Evolutionary conservation across 2,329 filamentous ascomycete species (phyloP).

Genomic region (Pochonia chlamydosporia): DNA sequence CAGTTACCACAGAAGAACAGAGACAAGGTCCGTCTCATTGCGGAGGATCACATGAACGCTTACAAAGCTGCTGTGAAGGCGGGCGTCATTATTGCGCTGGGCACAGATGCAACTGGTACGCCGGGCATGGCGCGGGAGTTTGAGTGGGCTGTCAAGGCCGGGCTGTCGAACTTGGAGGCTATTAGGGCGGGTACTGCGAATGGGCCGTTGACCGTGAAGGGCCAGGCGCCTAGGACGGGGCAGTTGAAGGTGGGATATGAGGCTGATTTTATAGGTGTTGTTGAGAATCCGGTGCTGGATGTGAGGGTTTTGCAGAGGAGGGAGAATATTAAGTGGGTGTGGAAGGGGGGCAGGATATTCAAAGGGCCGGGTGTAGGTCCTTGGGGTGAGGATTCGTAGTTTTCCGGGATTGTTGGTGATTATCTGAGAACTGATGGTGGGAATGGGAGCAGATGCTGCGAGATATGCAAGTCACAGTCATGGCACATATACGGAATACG

Average conservation of each 20-base stretch:
- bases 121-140: constrained; percentile 37
- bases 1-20: constrained; percentile 27
- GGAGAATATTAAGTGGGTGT: constrained; percentile 32
- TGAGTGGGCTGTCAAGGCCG: constrained; percentile 38
- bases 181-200: constrained; percentile 42
- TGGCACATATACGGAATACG: background rate
- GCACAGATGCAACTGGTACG: constrained; percentile 30
- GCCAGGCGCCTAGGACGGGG: constrained; percentile 36
- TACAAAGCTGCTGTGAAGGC: constrained; percentile 31
- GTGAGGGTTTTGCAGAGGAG: constrained; percentile 32
- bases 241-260: constrained; percentile 41
- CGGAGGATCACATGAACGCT: constrained; percentile 22
- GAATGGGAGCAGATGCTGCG: too few relatives aligned
- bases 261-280: constrained; percentile 39
- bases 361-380: constrained; percentile 27
- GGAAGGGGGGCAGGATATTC: constrained; percentile 33
- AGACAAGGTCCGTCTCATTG: constrained; percentile 29
- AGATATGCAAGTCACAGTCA: background rate
- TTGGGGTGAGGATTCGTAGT: constrained; percentile 1
- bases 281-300: constrained; percentile 35
- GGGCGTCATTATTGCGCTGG: constrained; percentile 31
- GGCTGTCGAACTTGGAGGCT: constrained; percentile 41
- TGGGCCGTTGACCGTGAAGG: constrained; percentile 35
- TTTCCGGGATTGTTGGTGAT: too few relatives aligned
- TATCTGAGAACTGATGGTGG: too few relatives aligned